Percentiles rank a stretch among this genome's conserved stretches.
Conservation (phyloP, 768 basidiomycete species). For the Suillus spraguei region DNA sequence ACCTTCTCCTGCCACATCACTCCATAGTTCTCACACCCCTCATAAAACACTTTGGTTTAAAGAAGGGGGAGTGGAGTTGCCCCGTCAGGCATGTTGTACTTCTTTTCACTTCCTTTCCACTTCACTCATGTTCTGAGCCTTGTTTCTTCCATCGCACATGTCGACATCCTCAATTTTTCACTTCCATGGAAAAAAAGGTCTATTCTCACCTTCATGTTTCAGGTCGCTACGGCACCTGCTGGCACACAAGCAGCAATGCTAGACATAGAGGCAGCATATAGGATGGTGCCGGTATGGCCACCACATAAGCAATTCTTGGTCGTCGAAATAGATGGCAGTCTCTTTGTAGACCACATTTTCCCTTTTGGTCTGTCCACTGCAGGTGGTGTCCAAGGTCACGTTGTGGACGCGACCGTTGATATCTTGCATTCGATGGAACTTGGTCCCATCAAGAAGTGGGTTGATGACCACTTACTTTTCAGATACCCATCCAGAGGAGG, state of each 20-base stretch:
- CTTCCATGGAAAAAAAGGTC: too few relatives aligned
- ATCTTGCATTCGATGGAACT: background rate
- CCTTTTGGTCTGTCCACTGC: constrained; percentile 34
- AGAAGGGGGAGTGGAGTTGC: too few relatives aligned
- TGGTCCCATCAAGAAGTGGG: background rate
- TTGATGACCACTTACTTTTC: background rate
- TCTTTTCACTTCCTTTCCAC: too few relatives aligned
- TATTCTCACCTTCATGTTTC: too few relatives aligned
- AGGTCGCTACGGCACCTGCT: constrained; percentile 33
- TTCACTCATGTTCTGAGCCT: too few relatives aligned
- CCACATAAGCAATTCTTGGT: constrained; percentile 39
- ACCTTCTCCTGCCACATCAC: too few relatives aligned
- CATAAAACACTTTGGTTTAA: too few relatives aligned
- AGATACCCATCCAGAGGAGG: too few relatives aligned
- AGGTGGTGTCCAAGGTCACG: constrained; percentile 35
- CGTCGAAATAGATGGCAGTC: constrained; percentile 24
- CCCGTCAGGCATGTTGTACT: too few relatives aligned
- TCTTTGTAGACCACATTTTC: constrained; percentile 35
- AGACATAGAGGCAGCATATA: constrained; percentile 39
- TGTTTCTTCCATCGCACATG: too few relatives aligned
- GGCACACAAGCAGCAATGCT: constrained; percentile 34
- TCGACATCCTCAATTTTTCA: too few relatives aligned
- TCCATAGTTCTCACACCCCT: too few relatives aligned
- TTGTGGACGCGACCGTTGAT: constrained; percentile 30
- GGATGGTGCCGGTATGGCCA: constrained; percentile 35